phyloP scores from a whole-genome alignment of 495 filamentous ascomycete species.

The Hypoxylon rickii region DNA sequence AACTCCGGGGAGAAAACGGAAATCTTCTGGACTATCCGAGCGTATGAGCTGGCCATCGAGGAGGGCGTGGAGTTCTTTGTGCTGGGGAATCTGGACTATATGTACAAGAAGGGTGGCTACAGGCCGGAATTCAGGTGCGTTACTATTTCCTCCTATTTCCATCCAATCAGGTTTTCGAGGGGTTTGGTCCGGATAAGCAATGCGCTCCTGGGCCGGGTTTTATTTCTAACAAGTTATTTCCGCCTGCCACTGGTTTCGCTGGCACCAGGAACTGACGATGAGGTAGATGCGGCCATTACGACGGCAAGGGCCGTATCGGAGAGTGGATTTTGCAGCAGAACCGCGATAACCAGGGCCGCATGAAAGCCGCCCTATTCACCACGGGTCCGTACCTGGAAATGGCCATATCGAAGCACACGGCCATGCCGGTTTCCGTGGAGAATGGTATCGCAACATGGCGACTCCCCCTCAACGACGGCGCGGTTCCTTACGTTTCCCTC shows the following conservation, averaged over 20 bases:
- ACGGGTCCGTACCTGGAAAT: conserved; percentile 62
- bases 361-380: conserved; percentile 56
- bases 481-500: conserved; percentile 52
- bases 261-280: conserved; percentile 12
- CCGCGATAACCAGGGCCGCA: conserved; percentile 38
- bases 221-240: too few relatives aligned
- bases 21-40: conserved; percentile 58
- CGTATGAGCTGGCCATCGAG: conserved; percentile 58
- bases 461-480: conserved; percentile 49
- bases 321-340: conserved; percentile 55
- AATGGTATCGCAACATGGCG: conserved; percentile 50
- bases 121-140: conserved; percentile 47
- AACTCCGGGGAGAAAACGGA: conserved; percentile 58
- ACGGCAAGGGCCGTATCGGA: conserved; percentile 59
- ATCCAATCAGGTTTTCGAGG: too few relatives aligned
- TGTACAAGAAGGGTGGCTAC: conserved; percentile 51
- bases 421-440: conserved; percentile 46
- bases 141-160: too few relatives aligned
- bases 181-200: too few relatives aligned
- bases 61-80: conserved; percentile 58
- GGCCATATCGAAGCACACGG: conserved; percentile 42
- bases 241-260: too few relatives aligned
- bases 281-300: conserved; percentile 51
- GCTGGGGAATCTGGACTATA: conserved; percentile 55
- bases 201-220: too few relatives aligned